phyloP scores from a whole-genome alignment of 768 basidiomycete genomes.

The Porphyrellus cyaneotinctus region DNA sequence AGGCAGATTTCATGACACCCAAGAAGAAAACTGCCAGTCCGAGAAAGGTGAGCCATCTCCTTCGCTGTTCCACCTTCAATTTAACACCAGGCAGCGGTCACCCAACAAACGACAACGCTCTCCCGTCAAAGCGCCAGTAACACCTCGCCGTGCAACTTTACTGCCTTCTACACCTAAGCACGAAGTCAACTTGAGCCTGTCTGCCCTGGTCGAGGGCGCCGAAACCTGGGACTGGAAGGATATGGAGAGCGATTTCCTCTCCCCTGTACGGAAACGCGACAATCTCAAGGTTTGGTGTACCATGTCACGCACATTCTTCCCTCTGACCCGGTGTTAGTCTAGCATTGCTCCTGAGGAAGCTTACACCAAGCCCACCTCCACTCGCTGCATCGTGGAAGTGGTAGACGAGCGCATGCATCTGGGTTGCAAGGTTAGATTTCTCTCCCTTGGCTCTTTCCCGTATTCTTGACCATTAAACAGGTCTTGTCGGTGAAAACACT shows the following conservation, averaged over 20 bases:
- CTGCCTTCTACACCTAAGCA: constrained; percentile 1
- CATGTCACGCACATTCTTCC: background rate
- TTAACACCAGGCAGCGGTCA: constrained; percentile 12
- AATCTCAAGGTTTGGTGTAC: constrained; percentile 18
- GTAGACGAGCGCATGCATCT: constrained; percentile 36
- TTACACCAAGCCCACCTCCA: constrained; percentile 38
- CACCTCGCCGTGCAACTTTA: constrained; percentile 12
- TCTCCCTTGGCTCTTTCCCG: background rate
- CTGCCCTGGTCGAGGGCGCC: constrained; percentile 53
- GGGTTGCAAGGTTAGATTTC: constrained; percentile 20
- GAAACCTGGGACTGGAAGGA: constrained; percentile 71
- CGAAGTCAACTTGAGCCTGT: constrained; percentile 40
- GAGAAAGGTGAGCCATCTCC: constrained; percentile 11
- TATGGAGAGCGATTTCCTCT: constrained; percentile 45
- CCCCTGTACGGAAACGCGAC: constrained; percentile 39
- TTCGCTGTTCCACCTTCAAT: background rate
- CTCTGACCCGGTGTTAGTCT: constrained; percentile 15
- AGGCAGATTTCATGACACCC: constrained; percentile 47
- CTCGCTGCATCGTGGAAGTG: constrained; percentile 53
- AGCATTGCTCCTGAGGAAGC: constrained; percentile 5
- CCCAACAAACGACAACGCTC: constrained; percentile 14
- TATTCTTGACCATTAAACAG: constrained; percentile 29
- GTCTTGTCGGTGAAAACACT: constrained; percentile 48
- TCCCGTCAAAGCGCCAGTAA: constrained; percentile 15
- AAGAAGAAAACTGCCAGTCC: constrained; percentile 39